Evolutionary conservation across 331 rosid species (phyloP).

Genomic region (Quercus tomentella): DNA sequence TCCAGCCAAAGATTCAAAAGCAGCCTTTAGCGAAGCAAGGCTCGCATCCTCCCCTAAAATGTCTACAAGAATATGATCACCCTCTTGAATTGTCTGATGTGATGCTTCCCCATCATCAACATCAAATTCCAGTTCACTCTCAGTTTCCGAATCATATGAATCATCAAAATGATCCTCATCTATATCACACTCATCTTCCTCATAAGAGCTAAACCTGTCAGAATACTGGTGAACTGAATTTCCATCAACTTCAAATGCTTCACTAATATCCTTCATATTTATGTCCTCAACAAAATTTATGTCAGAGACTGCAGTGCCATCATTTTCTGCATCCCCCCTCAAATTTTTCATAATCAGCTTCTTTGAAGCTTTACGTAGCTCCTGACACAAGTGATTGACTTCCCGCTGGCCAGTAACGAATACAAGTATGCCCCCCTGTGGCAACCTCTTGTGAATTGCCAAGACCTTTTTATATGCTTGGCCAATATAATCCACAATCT

Average conservation of each 20-base stretch:
- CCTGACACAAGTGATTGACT: slow-evolving; percentile 78
- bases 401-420: slow-evolving; percentile 88
- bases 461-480: slow-evolving; percentile 83
- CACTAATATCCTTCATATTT: slow-evolving; percentile 65
- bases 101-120: slow-evolving; percentile 29
- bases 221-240: slow-evolving; percentile 39
- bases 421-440: slow-evolving; percentile 85
- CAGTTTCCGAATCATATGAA: slow-evolving; percentile 57
- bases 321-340: slow-evolving; percentile 28
- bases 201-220: slow-evolving; percentile 59
- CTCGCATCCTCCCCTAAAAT: slow-evolving; percentile 48
- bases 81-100: slow-evolving; percentile 29
- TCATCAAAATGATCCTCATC: slow-evolving; percentile 40
- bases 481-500: slow-evolving; percentile 60
- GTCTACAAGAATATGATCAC: slow-evolving; percentile 28
- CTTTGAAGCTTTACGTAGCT: slow-evolving; percentile 65
- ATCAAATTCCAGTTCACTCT: slow-evolving; percentile 58
- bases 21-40: slow-evolving; percentile 62
- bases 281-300: slow-evolving; percentile 35
- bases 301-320: slow-evolving; percentile 27
- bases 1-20: slow-evolving; percentile 68
- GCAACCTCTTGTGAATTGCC: slow-evolving; percentile 90
- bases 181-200: slow-evolving; percentile 46
- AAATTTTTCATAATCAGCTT: slow-evolving; percentile 41
- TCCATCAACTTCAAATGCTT: slow-evolving; percentile 69